A percentile compares a stretch with the other conserved stretches of the same genome.
These are phyloP conservation scores for Dicorynia guianensis DNA, from an alignment of 306 rosid genomes.

Conservation along the genomic window DNA sequence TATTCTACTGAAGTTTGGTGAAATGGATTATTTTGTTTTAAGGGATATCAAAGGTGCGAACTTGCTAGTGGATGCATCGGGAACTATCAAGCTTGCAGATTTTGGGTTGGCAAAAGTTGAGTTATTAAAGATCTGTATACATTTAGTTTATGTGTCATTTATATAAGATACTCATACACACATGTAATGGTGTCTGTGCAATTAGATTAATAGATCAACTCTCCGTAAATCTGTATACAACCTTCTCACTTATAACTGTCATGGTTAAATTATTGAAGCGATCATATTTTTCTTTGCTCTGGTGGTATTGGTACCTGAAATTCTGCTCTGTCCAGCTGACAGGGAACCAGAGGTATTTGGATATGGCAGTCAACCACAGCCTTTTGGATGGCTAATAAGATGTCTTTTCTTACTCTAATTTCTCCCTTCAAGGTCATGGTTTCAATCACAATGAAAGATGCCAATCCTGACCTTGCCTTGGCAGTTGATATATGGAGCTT, in stretches of 20 bases:
- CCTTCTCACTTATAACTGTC: slow-evolving; percentile 8
- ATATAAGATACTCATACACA: neutral
- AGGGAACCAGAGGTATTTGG: slow-evolving; percentile 93
- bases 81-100: slow-evolving; percentile 82
- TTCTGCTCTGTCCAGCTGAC: slow-evolving; percentile 65
- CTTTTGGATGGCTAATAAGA: slow-evolving; percentile 17
- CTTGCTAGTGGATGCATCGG: slow-evolving; percentile 68
- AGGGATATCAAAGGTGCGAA: slow-evolving; percentile 89
- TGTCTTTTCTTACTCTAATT: slow-evolving; percentile 27
- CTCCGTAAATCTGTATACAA: slow-evolving; percentile 3
- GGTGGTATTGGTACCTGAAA: slow-evolving; percentile 31
- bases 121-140: slow-evolving; percentile 34
- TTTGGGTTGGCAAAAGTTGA: slow-evolving; percentile 75
- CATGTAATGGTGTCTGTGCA: neutral
- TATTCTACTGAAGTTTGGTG: neutral
- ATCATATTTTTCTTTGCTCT: slow-evolving; percentile 16
- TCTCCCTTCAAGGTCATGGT: slow-evolving; percentile 72
- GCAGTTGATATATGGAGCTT: slow-evolving; percentile 85
- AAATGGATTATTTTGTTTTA: neutral
- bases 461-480: slow-evolving; percentile 59
- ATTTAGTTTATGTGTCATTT: neutral
- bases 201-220: too few relatives aligned
- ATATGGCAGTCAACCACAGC: slow-evolving; percentile 24
- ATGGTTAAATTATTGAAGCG: slow-evolving; percentile 23
- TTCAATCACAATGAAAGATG: slow-evolving; percentile 57